Evolutionary conservation across 805 yeast genomes (phyloP).

Genomic region (Kockiozyma suomiensis): DNA sequence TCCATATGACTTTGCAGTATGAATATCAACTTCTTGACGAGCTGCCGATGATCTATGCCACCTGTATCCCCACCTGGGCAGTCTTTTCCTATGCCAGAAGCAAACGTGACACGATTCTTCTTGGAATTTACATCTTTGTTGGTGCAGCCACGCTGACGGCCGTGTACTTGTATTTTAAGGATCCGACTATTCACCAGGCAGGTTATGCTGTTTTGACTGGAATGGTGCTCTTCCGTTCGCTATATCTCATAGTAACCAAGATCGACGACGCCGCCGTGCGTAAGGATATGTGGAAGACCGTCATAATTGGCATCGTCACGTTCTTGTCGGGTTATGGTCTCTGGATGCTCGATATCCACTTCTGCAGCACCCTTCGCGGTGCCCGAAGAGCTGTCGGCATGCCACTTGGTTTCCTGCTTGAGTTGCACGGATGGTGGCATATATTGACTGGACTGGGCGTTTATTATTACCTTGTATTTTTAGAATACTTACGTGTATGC

Average conservation of each 20-base stretch:
- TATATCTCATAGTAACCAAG: slow-evolving; percentile 52
- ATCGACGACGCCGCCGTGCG: slow-evolving; percentile 56
- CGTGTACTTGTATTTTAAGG: slow-evolving; percentile 68
- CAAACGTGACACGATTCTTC: slow-evolving; percentile 44
- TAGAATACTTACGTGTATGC: slow-evolving; percentile 72
- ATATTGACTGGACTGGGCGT: slow-evolving; percentile 70
- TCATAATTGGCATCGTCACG: slow-evolving; percentile 59
- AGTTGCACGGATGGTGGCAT: slow-evolving; percentile 99
- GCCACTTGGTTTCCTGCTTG: slow-evolving; percentile 84
- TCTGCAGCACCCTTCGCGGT: slow-evolving; percentile 61
- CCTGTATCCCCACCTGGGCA: slow-evolving; percentile 91
- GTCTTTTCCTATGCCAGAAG: slow-evolving; percentile 64
- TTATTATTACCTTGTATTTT: slow-evolving; percentile 77
- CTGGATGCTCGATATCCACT: slow-evolving; percentile 88
- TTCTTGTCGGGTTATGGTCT: slow-evolving; percentile 76
- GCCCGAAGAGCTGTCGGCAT: slow-evolving; percentile 69
- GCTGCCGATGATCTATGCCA: slow-evolving; percentile 96
- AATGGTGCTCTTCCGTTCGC: slow-evolving; percentile 66
- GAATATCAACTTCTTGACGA: slow-evolving; percentile 92
- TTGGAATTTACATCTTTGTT: slow-evolving; percentile 53
- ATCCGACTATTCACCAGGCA: slow-evolving; percentile 88
- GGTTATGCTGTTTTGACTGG: slow-evolving; percentile 80
- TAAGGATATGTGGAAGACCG: slow-evolving; percentile 55
- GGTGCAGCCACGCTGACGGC: slow-evolving; percentile 67
- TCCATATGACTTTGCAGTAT: slow-evolving; percentile 93